phyloP scores from a whole-genome alignment of 176 grass and related monocot species.

The Musa acuminata region DNA sequence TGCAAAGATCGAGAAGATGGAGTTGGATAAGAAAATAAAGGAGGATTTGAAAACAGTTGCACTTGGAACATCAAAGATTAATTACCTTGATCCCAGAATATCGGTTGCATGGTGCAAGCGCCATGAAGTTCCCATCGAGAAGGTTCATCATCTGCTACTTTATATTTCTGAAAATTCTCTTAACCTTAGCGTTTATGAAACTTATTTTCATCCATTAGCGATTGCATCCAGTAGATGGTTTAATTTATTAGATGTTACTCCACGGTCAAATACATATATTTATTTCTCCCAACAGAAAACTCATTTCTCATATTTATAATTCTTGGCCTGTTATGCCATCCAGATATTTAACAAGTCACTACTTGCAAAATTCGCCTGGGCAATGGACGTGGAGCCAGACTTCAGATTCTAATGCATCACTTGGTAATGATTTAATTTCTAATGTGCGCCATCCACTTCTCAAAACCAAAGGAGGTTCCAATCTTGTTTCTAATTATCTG shows the following conservation, averaged over 20 bases:
- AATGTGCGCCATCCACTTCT: neutral
- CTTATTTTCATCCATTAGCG: neutral
- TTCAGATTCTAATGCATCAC: slow-evolving; percentile 73
- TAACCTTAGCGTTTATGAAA: too few relatives aligned
- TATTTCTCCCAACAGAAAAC: neutral
- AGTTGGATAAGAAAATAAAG: slow-evolving; percentile 77
- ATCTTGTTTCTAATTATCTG: neutral
- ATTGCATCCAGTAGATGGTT: neutral
- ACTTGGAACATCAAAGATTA: slow-evolving; percentile 93
- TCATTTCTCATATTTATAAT: neutral
- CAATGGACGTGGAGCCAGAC: slow-evolving; percentile 71
- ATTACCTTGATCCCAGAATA: slow-evolving; percentile 97
- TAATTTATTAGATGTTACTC: too few relatives aligned
- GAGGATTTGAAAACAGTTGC: slow-evolving; percentile 93
- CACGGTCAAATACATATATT: neutral
- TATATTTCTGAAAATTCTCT: neutral
- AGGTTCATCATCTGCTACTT: slow-evolving; percentile 38
- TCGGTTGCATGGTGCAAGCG: slow-evolving; percentile 97
- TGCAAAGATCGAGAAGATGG: slow-evolving; percentile 82
- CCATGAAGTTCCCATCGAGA: slow-evolving; percentile 96
- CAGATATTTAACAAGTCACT: slow-evolving; percentile 99
- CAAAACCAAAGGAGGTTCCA: neutral
- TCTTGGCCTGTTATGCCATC: slow-evolving; percentile 2
- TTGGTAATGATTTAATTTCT: neutral
- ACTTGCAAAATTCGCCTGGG: slow-evolving; percentile 77